phyloP scores from a whole-genome alignment of 495 filamentous ascomycete species.

The Trichoderma parareesei region DNA sequence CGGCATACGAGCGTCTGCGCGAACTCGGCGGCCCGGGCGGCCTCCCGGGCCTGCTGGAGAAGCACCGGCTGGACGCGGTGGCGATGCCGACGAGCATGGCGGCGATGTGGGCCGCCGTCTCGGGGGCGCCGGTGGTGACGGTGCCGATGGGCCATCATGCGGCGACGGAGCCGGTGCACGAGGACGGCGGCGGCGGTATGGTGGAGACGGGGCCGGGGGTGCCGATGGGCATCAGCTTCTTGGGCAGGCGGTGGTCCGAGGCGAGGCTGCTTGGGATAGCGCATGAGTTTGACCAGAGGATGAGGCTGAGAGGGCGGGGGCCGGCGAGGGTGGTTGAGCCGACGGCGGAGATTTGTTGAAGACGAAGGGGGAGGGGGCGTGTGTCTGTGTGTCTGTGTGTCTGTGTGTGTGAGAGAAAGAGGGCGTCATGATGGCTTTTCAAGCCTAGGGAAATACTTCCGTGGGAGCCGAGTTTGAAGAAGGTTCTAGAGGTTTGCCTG shows the following conservation, averaged over 20 bases:
- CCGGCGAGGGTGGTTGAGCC: conserved; percentile 41
- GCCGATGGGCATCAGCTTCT: conserved; percentile 50
- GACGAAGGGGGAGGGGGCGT: not conserved
- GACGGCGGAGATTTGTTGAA: conserved; percentile 26
- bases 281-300: conserved; percentile 57
- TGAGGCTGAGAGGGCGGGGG: conserved; percentile 32
- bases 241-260: conserved; percentile 46
- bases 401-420: no score
- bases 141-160: conserved; percentile 36
- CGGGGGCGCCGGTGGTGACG: conserved; percentile 32
- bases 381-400: no score
- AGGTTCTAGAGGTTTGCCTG: not conserved
- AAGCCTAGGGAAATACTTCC: not conserved
- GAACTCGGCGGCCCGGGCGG: conserved; percentile 28
- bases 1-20: conserved; percentile 29
- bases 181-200: conserved; percentile 11
- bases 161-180: conserved; percentile 9
- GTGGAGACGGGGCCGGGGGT: conserved; percentile 21
- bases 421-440: not conserved
- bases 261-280: conserved; percentile 48
- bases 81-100: conserved; percentile 29
- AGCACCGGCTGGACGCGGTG: conserved; percentile 29
- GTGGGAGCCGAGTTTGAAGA: not conserved
- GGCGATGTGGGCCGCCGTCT: conserved; percentile 22
- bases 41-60: conserved; percentile 27